Base-by-base conservation (phyloP, 352 stramenopile species). In the Phytophthora hybrid region DNA sequence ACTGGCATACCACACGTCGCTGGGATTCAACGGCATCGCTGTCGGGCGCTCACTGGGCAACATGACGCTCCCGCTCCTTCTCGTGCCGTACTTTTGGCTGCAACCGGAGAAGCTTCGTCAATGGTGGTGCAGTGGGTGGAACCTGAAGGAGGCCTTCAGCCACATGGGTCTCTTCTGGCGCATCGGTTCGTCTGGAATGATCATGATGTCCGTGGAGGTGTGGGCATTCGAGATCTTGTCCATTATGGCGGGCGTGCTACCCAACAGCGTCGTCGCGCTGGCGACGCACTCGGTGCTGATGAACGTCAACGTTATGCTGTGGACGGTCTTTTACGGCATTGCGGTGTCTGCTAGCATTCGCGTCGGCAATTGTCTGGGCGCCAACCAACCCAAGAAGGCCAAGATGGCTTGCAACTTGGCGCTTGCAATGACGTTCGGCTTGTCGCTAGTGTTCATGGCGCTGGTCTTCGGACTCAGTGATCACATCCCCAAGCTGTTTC, bases 11-110 rank as follows among this genome's bases (percentile, higher is more conserved):
- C 83, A 88, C 66, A 94, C 89, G 8, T 62, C 71, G 0, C 77
- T 85, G 5, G 88, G 88, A 13, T 97, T 91, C 61, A 69, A 91
- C 1, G 88, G 88, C 10, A 90, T 89, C n/a, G 84, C 89, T 10
- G 66, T 95, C 16, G 83, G 85, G 3, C 77, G 84, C 23, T 74
- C 80, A 8, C 32, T 93, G 32, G 78, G 81, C 9, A 81, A 81
- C 47, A 65, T 88, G 16, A 75, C 76, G 39, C 74, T 92, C 19
- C 44, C 84, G 0, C 19, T 87, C 1, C 58, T 75, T 7, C 63
- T 93, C 1, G 63, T 89, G 3, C 67, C 80, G 31, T 91, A 88
- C 64, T 89, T 94, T 49, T 58, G 74, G 13, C 78, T 57, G 41
- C 55, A 65, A 7, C 79, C 77, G 14, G 21, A 62, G 53, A 57